phyloP scores from a whole-genome alignment of 768 basidiomycete genomes.

The Russula emetica region DNA sequence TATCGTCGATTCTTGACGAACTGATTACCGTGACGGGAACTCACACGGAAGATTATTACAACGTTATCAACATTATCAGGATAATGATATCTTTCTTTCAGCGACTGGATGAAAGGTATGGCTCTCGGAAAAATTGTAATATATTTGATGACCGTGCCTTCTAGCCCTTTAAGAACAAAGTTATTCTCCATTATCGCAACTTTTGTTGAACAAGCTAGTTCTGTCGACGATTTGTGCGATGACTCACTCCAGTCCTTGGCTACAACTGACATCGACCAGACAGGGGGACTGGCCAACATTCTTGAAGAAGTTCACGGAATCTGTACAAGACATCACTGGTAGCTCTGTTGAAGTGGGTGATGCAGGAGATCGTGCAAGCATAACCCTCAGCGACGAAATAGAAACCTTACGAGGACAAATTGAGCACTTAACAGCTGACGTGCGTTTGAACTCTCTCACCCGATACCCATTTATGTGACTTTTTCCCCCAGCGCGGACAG shows the following conservation, averaged over 20 bases:
- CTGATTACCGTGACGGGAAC: conserved; percentile 56
- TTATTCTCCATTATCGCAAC: conserved; percentile 3
- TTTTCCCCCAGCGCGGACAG: conserved; percentile 41
- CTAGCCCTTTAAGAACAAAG: background rate
- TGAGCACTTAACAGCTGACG: conserved; percentile 65
- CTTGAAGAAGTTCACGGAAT: conserved; percentile 54
- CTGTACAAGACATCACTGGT: conserved; percentile 64
- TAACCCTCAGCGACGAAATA: conserved; percentile 56
- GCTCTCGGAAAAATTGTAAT: background rate
- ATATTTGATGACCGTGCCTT: background rate
- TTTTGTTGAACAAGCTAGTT: conserved; percentile 20
- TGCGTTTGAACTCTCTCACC: conserved; percentile 31
- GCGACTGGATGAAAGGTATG: conserved; percentile 54
- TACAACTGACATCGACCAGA: conserved; percentile 36
- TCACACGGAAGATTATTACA: conserved; percentile 58
- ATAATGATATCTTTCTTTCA: conserved; percentile 55
- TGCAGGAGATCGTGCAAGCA: conserved; percentile 36
- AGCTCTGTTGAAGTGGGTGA: conserved; percentile 50
- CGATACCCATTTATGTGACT: background rate
- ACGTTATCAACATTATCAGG: conserved; percentile 56
- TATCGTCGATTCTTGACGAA: conserved; percentile 54
- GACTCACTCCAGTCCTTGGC: background rate
- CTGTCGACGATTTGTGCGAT: conserved; percentile 15
- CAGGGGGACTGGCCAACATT: conserved; percentile 62
- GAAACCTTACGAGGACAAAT: conserved; percentile 55